Evolutionary conservation across 2,329 filamentous ascomycete species (phyloP), one percentile per base, ranked within the genome.

Genomic region (Periconia macrospinosa): DNA sequence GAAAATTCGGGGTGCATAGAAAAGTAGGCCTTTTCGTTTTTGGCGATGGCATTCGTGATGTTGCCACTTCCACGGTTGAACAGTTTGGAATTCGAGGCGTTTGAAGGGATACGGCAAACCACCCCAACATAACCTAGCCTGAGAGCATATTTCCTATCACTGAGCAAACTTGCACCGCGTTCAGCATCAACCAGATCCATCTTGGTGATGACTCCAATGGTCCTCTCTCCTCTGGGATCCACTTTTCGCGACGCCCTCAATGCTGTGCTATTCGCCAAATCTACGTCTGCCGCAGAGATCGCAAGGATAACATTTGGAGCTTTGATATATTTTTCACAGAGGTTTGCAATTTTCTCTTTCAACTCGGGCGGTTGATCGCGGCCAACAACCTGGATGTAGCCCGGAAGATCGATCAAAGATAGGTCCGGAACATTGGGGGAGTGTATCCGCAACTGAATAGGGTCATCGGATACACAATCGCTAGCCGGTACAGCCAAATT

Each of bases 291-390:
- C 1, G 95, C 94, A 1, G 95, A 99, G 58, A 99, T 97, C 40
- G 94, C 94, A 8, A 99, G 82, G 57, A 99, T 97, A 62, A 99
- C 89, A 69, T 99, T 99, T 0, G 95, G 94, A 6, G 92, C 79
- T 70, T 96, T 91, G 48, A 99, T 99, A 69, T 99, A 99, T 77
- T 96, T 97, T 75, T 99, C 94, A 72, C 94, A 99, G 13, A 99
- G 85, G 66, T 97, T 92, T 2, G 90, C 85, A 58, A 99, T 99
- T 78, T 95, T 97, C 68, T 95, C 90, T 76, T 97, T 97, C 50
- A 99, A 79, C 74, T 97, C 88, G 3, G 88, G 78, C 0, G 94
- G 94, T 67, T 99, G 94, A 64, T 96, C 91, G 49, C 91, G 86
- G 14, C 92, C 92, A 13, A 91, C 88, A 30, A 99, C 92, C 70